Evolutionary conservation across 2,329 filamentous ascomycete species (phyloP).

Genomic region (Huntiella moniliformis): DNA sequence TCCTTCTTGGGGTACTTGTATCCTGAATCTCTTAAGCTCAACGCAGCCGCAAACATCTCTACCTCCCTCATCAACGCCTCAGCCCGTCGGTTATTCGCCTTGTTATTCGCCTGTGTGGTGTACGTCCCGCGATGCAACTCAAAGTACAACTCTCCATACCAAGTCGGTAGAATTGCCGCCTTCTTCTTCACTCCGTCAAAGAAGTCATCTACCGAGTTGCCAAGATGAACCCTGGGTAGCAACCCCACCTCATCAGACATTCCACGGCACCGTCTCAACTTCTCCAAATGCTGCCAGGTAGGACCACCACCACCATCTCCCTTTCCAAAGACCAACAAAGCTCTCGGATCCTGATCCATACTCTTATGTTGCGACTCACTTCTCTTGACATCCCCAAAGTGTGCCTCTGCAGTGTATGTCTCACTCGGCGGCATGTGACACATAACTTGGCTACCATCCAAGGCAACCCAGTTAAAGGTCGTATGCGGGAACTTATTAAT

Average conservation of each 20-base stretch:
- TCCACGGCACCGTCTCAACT: constrained; percentile 78
- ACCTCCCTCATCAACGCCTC: constrained; percentile 75
- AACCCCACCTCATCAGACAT: constrained; percentile 73
- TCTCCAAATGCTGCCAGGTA: constrained; percentile 85
- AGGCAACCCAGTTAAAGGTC: constrained; percentile 94
- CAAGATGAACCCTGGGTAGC: constrained; percentile 75
- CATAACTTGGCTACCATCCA: constrained; percentile 89
- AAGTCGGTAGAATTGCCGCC: constrained; percentile 63
- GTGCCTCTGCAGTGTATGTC: constrained; percentile 84
- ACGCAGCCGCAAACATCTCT: constrained; percentile 75
- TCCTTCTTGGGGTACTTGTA: constrained; percentile 89
- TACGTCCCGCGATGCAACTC: constrained; percentile 94
- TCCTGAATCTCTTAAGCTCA: constrained; percentile 43
- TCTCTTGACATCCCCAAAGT: constrained; percentile 84
- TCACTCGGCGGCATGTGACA: constrained; percentile 95
- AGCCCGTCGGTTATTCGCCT: constrained; percentile 73
- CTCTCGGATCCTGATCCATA: constrained; percentile 79
- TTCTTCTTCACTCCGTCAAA: constrained; percentile 73
- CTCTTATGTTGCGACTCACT: constrained; percentile 89
- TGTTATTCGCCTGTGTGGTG: constrained; percentile 95
- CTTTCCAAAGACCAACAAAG: constrained; percentile 85
- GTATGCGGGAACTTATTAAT: constrained; percentile 98
- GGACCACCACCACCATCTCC: constrained; percentile 92
- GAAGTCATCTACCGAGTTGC: constrained; percentile 82
- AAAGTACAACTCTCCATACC: constrained; percentile 97